phyloP scores from a whole-genome alignment of 2,329 filamentous ascomycete species.

The Triangularia verruculosa region DNA sequence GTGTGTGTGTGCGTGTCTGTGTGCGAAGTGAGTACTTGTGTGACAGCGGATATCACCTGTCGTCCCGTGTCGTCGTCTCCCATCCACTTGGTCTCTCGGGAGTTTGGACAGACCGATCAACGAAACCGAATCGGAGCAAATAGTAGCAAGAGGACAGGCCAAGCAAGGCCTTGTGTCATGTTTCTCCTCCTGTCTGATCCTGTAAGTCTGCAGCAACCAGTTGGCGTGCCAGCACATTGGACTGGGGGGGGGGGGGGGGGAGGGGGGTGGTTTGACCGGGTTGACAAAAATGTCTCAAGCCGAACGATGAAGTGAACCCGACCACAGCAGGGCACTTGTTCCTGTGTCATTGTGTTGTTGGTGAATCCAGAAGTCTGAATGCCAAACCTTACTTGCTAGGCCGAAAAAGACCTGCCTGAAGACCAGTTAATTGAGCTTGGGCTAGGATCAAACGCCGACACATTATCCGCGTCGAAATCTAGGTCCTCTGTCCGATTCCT shows the following conservation, averaged over 20 bases:
- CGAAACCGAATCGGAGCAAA: constrained; percentile 5
- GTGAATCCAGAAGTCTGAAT: neutral
- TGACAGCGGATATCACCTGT: constrained; percentile 8
- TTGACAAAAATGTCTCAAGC: constrained; percentile 4
- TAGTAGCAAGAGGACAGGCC: neutral
- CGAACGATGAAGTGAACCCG: neutral
- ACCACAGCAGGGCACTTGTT: neutral
- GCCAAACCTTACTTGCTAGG: neutral
- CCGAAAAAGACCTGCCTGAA: neutral
- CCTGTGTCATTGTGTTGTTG: neutral
- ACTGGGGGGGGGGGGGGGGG: too few relatives aligned
- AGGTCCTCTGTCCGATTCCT: neutral
- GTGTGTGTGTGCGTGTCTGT: neutral
- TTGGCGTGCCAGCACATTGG: neutral
- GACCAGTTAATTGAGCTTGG: neutral
- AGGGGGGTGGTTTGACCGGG: neutral
- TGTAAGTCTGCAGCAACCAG: neutral
- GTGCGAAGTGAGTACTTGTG: neutral
- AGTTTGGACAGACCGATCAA: neutral
- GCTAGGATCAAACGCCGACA: neutral
- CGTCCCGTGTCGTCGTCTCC: neutral
- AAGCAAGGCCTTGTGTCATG: constrained; percentile 1
- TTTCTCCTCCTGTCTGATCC: constrained; percentile 2
- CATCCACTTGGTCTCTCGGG: neutral
- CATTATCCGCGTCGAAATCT: neutral